Base-by-base conservation (phyloP, 192 early-diverging fungal species). In the Gryganskiella cystojenkinii region DNA sequence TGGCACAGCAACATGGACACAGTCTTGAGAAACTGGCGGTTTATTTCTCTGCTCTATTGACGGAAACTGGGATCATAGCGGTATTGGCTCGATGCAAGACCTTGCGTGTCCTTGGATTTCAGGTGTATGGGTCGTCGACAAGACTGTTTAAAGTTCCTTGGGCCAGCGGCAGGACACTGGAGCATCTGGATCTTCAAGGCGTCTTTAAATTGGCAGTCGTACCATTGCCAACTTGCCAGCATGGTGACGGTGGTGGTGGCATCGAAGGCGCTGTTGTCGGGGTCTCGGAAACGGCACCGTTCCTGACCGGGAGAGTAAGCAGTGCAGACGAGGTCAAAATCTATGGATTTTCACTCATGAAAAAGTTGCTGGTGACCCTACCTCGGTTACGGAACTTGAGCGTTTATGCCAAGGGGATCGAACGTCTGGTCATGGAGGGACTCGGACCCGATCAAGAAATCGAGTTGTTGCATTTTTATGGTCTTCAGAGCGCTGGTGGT, bases 171-270 rank as follows among this genome's bases (percentile, higher is more conserved):
- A 19, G 10, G 9, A 71, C 59, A 27, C 27, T 71, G 25, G 61
- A 62, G n/a, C 61, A 71, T 17, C 22, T 71, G 19, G 69, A 71
- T 56, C 69, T 71, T n/a, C 61, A 71, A 22, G 60, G 53, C 7
- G 44, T 50, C 14, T 71, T 71, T 45, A 71, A 71, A 33, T 7
- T 20, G 45, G 50, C 2, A 22, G 34, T 51, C 4, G n/a, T 22
- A 35, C 14, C 28, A 4, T 24, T 35, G 22, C 7, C 56, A 14
- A 20, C 13, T 25, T 25, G 28, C 3, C 22, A 44, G 24, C 9
- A n/a, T 28, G 17, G 19, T 19, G 33, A 24, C 17, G 6, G 0
- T 11, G 24, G 20, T 27, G 25, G 15, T 15, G 35, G 50, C 33
- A 53, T 50, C 27, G n/a, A 17, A 9, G 17, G 14, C 25, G 31